These are phyloP conservation scores for Xylaria castorea DNA, from an alignment of 495 filamentous ascomycete species.

Conservation along the genomic window DNA sequence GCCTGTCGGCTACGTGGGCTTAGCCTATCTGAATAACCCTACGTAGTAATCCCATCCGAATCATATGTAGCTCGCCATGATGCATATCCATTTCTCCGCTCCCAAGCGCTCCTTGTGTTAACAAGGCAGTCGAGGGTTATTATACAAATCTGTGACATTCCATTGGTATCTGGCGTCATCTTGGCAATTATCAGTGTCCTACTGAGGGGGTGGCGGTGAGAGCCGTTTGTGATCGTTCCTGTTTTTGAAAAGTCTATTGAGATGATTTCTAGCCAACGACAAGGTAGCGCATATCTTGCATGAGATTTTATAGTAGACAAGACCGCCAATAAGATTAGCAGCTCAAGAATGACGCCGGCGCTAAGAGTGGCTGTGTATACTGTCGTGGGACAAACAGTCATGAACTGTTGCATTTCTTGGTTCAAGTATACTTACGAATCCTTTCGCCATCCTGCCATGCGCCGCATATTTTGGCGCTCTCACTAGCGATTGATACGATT, in stretches of 20 bases:
- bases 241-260: not conserved
- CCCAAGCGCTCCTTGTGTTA: not conserved
- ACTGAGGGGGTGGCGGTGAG: slow-evolving; percentile 7
- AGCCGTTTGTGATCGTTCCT: not conserved
- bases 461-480: not conserved
- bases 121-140: not conserved
- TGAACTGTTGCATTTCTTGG: slow-evolving; percentile 4
- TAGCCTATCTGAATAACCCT: not conserved
- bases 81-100: not conserved
- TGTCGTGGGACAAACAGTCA: not conserved
- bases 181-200: not conserved
- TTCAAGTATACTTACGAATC: not conserved
- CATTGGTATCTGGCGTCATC: not conserved
- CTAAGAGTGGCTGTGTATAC: slow-evolving; percentile 18
- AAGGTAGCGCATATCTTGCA: not conserved
- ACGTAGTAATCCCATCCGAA: not conserved
- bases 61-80: not conserved
- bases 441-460: not conserved
- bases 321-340: not conserved
- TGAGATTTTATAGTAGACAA: not conserved
- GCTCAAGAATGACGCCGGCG: not conserved
- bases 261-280: not conserved
- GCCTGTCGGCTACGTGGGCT: not conserved
- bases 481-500: not conserved
- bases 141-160: not conserved